These are phyloP conservation scores for Suillus tomentosus DNA, from an alignment of 768 basidiomycete genomes.

Conservation along the genomic window DNA sequence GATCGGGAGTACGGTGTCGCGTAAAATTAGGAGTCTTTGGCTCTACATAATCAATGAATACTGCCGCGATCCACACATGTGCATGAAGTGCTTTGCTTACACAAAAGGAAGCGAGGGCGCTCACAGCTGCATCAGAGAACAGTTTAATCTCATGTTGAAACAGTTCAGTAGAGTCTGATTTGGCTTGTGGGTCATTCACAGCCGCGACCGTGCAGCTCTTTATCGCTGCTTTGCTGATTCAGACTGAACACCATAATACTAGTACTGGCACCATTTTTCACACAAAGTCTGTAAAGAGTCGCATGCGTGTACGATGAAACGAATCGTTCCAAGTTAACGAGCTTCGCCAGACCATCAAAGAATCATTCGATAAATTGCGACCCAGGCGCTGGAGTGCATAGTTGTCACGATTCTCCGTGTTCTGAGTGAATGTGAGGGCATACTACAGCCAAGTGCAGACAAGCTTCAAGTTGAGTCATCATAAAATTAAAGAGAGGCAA, in stretches of 20 bases:
- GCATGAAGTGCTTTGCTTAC: slow-evolving; percentile 51
- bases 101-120: slow-evolving; percentile 84
- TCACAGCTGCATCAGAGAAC: slow-evolving; percentile 81
- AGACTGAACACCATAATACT: slow-evolving; percentile 68
- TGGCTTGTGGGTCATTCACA: slow-evolving; percentile 53
- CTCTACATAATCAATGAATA: no score
- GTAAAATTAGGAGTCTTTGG: no score
- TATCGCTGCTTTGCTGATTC: slow-evolving; percentile 74
- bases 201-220: slow-evolving; percentile 57
- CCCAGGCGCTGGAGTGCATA: slow-evolving; percentile 78
- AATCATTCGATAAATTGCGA: slow-evolving; percentile 89
- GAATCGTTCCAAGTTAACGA: slow-evolving; percentile 77
- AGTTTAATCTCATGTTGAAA: slow-evolving; percentile 70
- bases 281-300: slow-evolving; percentile 75
- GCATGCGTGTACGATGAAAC: slow-evolving; percentile 76
- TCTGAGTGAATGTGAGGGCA: slow-evolving; percentile 33
- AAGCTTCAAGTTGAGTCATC: no score
- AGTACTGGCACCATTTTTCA: slow-evolving; percentile 87
- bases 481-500: no score
- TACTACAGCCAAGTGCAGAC: no score
- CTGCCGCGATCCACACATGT: no score
- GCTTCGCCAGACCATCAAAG: slow-evolving; percentile 69
- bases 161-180: slow-evolving; percentile 53
- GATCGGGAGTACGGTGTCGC: no score
- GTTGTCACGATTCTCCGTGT: slow-evolving; percentile 73